These are phyloP conservation scores for Pichia scutulata DNA, from an alignment of 805 yeast species.

Conservation along the genomic window DNA sequence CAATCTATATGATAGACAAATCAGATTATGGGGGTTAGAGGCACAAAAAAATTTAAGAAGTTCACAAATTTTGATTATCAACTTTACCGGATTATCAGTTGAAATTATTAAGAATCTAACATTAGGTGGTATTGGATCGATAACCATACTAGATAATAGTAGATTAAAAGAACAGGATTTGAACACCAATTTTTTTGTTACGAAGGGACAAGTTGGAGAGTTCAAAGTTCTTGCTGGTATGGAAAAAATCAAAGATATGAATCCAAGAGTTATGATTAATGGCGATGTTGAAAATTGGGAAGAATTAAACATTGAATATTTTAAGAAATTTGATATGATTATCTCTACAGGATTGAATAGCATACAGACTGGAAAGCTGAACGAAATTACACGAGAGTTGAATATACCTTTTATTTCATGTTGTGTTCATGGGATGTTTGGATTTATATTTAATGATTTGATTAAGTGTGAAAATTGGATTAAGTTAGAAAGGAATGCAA, in stretches of 20 bases:
- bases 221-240: conserved; percentile 47
- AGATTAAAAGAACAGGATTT: conserved; percentile 51
- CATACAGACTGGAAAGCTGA: conserved; percentile 38
- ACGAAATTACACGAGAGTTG: conserved; percentile 45
- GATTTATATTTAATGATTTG: conserved; percentile 74
- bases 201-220: conserved; percentile 47
- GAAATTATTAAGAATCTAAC: conserved; percentile 81
- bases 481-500: conserved; percentile 42
- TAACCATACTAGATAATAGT: conserved; percentile 61
- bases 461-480: conserved; percentile 51
- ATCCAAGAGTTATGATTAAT: conserved; percentile 62
- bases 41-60: conserved; percentile 75
- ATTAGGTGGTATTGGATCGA: conserved; percentile 77
- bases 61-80: conserved; percentile 62
- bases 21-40: conserved; percentile 91
- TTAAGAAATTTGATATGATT: conserved; percentile 55
- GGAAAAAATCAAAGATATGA: conserved; percentile 58
- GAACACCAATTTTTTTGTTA: conserved; percentile 67
- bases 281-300: conserved; percentile 10
- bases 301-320: conserved; percentile 29
- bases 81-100: conserved; percentile 69
- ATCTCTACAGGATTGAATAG: conserved; percentile 62
- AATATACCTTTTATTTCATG: conserved; percentile 62
- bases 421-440: conserved; percentile 73
- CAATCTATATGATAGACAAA: conserved; percentile 90